Evolutionary conservation across 495 filamentous ascomycete species (phyloP).

Genomic region (Daldinia caldariorum): DNA sequence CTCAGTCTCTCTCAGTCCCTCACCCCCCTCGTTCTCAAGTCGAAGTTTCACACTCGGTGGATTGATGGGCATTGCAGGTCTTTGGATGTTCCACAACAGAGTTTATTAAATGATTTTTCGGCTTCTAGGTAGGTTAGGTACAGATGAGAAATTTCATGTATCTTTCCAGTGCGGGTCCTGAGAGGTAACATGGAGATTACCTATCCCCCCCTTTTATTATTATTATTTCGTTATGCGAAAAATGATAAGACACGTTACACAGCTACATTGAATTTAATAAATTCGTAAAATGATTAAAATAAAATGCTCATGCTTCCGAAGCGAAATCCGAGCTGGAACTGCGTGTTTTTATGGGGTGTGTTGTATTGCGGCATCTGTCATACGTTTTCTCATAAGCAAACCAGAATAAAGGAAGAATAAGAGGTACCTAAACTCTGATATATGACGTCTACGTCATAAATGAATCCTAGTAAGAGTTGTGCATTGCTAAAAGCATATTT

Average conservation of each 20-base stretch:
- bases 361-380: constrained; percentile 5
- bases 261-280: constrained; percentile 11
- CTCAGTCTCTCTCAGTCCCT: no score
- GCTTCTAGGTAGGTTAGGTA: no score
- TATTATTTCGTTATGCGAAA: constrained; percentile 6
- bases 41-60: neutral
- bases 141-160: no score
- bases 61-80: neutral
- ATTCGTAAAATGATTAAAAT: constrained; percentile 3
- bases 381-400: constrained; percentile 1
- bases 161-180: no score
- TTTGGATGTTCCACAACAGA: neutral
- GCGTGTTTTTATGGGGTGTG: neutral
- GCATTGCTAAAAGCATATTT: no score
- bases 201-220: neutral
- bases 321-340: neutral
- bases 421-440: no score
- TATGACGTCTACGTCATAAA: no score
- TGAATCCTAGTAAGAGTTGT: no score
- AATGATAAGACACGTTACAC: constrained; percentile 9
- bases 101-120: neutral
- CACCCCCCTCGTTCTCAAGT: no score
- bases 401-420: neutral
- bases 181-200: neutral
- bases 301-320: neutral